Conservation (phyloP, 2,329 filamentous ascomycete genomes). For the Zymoseptoria crescenta region DNA sequence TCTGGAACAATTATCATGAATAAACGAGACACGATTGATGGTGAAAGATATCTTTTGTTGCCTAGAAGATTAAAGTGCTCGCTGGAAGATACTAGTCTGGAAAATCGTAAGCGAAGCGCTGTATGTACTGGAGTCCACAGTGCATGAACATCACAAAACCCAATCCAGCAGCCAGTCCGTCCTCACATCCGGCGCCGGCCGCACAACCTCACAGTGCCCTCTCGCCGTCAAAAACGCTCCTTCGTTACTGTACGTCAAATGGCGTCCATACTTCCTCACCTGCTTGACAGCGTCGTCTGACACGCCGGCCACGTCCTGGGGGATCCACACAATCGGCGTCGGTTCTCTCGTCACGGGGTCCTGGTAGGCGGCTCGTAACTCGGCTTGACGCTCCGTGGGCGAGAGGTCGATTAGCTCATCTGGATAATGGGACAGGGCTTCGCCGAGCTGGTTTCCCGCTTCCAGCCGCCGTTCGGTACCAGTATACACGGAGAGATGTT, state of each 20-base stretch:
- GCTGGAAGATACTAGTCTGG: background rate
- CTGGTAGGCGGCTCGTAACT: constrained; percentile 78
- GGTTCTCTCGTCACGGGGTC: constrained; percentile 76
- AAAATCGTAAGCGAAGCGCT: background rate
- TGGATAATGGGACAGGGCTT: constrained; percentile 63
- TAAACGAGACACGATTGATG: background rate
- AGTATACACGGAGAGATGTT: background rate
- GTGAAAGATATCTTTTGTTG: background rate
- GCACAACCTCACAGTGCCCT: constrained; percentile 4
- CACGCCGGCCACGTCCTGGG: constrained; percentile 76
- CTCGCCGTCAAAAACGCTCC: constrained; percentile 5
- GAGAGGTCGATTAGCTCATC: constrained; percentile 90
- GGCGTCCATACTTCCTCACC: constrained; percentile 45
- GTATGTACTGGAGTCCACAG: too few species aligned
- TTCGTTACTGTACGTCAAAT: constrained; percentile 4
- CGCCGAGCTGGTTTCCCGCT: constrained; percentile 65
- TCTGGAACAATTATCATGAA: background rate
- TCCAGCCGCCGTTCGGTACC: constrained; percentile 27
- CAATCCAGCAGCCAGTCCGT: constrained; percentile 6
- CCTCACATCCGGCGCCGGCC: constrained; percentile 6
- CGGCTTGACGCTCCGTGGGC: constrained; percentile 72
- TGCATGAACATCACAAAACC: constrained; percentile 1
- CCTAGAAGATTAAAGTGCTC: background rate
- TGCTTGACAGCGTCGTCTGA: constrained; percentile 79
- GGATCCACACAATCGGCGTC: constrained; percentile 83